Conservation (phyloP, 345 rosid genomes). For the Citrus maxima region DNA sequence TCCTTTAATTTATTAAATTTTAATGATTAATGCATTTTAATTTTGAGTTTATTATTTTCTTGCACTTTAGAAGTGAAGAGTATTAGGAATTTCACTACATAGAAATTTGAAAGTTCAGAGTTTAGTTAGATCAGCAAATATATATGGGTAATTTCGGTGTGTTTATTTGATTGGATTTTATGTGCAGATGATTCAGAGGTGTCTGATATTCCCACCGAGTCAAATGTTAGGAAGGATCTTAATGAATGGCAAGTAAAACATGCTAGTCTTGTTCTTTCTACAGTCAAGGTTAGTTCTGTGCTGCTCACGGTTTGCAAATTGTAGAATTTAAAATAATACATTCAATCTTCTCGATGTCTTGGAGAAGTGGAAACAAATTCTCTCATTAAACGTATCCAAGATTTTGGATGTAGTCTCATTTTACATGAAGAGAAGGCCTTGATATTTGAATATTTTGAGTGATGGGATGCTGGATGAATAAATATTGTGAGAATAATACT, state of each 20-base stretch:
- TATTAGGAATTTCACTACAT: background rate
- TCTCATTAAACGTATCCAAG: background rate
- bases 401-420: background rate
- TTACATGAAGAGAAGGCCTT: background rate
- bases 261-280: slow-evolving; percentile 48
- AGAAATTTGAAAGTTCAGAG: background rate
- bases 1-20: background rate
- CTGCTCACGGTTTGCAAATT: background rate
- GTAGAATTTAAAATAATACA: background rate
- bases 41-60: background rate
- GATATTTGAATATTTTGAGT: background rate
- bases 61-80: background rate
- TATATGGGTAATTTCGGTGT: background rate
- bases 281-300: slow-evolving; percentile 42
- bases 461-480: background rate
- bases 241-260: slow-evolving; percentile 60
- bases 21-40: background rate
- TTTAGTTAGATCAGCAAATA: too few species aligned
- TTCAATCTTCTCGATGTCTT: background rate
- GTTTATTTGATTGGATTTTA: background rate
- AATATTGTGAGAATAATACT: background rate
- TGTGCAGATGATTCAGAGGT: slow-evolving; percentile 48
- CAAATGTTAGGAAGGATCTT: slow-evolving; percentile 63
- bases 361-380: background rate
- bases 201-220: slow-evolving; percentile 43